A percentile compares a stretch with the other conserved stretches of the same genome.
Evolutionary conservation across 495 filamentous ascomycete species (phyloP).

Genomic region (Lasiosphaeria ovina): DNA sequence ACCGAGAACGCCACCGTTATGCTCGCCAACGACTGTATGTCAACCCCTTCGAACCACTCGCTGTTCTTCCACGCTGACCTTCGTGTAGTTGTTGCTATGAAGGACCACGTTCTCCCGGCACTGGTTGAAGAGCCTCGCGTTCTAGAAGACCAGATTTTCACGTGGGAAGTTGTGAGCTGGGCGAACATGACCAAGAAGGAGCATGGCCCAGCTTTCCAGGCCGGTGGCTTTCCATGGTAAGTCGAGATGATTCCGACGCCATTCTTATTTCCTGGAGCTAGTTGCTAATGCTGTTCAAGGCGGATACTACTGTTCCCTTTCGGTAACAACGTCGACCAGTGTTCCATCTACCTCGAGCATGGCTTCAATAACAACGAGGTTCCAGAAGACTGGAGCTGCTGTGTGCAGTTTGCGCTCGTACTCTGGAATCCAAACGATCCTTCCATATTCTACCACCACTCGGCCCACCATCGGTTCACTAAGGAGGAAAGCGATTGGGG

Average conservation of each 20-base stretch:
- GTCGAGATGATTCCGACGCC: constrained; percentile 16
- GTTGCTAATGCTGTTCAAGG: constrained; percentile 49
- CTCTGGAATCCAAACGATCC: constrained; percentile 92
- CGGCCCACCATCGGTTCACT: constrained; percentile 85
- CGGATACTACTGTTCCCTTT: constrained; percentile 92
- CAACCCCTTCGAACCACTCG: constrained; percentile 12
- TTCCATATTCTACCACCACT: constrained; percentile 64
- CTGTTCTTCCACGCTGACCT: constrained; percentile 24
- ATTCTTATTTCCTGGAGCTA: constrained; percentile 2
- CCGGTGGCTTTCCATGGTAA: constrained; percentile 85
- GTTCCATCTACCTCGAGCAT: constrained; percentile 95
- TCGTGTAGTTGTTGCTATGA: constrained; percentile 75
- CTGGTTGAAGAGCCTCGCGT: constrained; percentile 64
- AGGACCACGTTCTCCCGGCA: constrained; percentile 62
- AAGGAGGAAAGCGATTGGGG: constrained; percentile 98
- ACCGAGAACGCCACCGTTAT: constrained; percentile 35
- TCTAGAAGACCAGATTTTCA: constrained; percentile 72
- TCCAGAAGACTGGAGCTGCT: constrained; percentile 91
- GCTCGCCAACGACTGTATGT: constrained; percentile 70
- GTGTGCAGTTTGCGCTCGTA: constrained; percentile 91
- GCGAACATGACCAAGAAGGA: constrained; percentile 67
- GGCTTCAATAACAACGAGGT: constrained; percentile 63
- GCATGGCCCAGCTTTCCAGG: constrained; percentile 84
- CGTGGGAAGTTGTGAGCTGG: constrained; percentile 88
- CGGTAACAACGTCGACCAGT: constrained; percentile 87